A percentile compares a stretch with the other conserved stretches of the same genome.
Evolutionary conservation across 495 filamentous ascomycete genomes (phyloP).

Genomic region (Thermothielavioides terrestris): DNA sequence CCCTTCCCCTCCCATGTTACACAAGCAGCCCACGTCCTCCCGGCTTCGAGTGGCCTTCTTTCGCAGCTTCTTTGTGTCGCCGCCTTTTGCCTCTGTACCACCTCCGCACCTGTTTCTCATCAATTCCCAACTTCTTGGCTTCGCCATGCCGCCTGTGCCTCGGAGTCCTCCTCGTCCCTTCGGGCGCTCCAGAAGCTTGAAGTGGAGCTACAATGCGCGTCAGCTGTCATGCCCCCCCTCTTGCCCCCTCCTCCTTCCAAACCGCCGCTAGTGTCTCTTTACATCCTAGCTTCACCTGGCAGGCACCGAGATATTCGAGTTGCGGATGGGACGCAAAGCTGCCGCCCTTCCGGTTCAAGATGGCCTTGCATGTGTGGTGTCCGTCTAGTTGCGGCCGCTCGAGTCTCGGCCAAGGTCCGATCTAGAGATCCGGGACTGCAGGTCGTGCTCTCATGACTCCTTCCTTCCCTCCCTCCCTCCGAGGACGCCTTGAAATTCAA

Average conservation of each 20-base stretch:
- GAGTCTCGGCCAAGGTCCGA: not conserved
- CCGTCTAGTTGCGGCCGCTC: conserved; percentile 2
- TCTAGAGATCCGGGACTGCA: not conserved
- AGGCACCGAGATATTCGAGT: not conserved
- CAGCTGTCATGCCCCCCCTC: not conserved
- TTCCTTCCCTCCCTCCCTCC: not conserved
- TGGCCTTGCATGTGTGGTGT: not conserved
- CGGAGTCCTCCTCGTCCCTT: no score
- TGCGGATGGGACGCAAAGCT: not conserved
- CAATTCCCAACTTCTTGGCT: no score
- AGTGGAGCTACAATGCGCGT: not conserved
- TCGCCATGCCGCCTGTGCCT: no score
- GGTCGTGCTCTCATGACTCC: not conserved
- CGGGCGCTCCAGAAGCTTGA: no score
- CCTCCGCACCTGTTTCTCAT: no score
- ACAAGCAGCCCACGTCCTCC: no score
- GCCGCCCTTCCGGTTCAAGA: not conserved
- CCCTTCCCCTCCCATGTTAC: no score
- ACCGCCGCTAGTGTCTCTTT: not conserved
- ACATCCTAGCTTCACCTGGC: not conserved
- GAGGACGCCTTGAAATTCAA: conserved; percentile 1
- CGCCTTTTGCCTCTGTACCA: no score
- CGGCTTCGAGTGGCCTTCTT: no score
- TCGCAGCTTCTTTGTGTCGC: no score
- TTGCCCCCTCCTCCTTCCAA: no score